Evolutionary conservation across 495 filamentous ascomycete species (phyloP), one percentile per base, ranked within the genome.

Genomic region (Cenococcum geophilum): DNA sequence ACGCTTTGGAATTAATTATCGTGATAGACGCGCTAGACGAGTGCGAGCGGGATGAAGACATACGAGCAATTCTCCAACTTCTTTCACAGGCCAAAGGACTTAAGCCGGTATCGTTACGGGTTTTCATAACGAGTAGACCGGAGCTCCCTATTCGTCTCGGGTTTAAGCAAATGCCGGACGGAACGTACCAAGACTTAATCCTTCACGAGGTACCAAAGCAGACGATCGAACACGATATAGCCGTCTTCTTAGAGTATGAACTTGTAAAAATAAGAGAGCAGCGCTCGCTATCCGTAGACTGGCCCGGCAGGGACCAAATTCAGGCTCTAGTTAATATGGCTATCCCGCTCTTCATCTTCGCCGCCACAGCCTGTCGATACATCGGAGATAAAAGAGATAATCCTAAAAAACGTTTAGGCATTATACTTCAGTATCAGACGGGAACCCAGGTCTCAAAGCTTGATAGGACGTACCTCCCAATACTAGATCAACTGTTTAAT

Each of bases 291-390:
- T 21, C 40, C 23, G 6, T 22, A 51, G 54, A 56, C 18, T 83
- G 78, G 80, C 80, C 79, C 1, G 70, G 73, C 2, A 32, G 69
- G 25, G 9, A 65, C 12, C 35, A 22, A 11, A 68, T 76, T 50
- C 6, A 67, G 21, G 37, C 32, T 14, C 68, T 81, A 0, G 71
- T 70, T 12, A 21, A 72, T 25, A 71, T 68, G 50, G 71, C 79
- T n/a, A n/a, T n/a, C n/a, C n/a, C n/a, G n/a, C n/a, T n/a, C n/a
- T n/a, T n/a, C n/a, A n/a, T n/a, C n/a, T n/a, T n/a, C n/a, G n/a
- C n/a, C n/a, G n/a, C n/a, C n/a, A n/a, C n/a, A n/a, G n/a, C n/a
- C n/a, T n/a, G n/a, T n/a, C n/a, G n/a, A n/a, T n/a, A n/a, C n/a
- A n/a, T n/a, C n/a, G n/a, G n/a, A n/a, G n/a, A n/a, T n/a, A n/a